phyloP scores from a whole-genome alignment of 345 rosid species.

The Heritiera fomes region DNA sequence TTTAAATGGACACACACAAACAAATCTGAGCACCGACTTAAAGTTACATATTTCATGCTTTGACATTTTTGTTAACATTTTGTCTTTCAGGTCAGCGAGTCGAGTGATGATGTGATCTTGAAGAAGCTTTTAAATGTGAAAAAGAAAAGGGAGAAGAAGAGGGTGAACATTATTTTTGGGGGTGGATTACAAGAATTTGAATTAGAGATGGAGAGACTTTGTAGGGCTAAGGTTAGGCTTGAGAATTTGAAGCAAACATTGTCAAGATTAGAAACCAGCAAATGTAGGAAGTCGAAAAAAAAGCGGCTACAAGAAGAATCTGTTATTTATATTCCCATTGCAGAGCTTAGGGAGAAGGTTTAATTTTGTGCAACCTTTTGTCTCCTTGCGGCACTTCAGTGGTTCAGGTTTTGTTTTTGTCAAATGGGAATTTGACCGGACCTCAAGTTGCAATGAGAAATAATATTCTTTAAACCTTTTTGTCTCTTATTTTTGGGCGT shows the following conservation, averaged over 20 bases:
- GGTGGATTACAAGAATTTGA: conserved; percentile 42
- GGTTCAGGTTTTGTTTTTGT: background rate
- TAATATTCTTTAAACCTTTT: background rate
- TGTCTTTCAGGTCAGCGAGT: conserved; percentile 42
- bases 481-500: background rate
- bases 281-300: conserved; percentile 42
- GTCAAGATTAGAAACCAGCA: conserved; percentile 35
- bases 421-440: background rate
- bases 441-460: background rate
- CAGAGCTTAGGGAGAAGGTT: conserved; percentile 60
- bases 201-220: conserved; percentile 66
- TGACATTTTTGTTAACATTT: conserved; percentile 2
- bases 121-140: conserved; percentile 51
- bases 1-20: background rate
- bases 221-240: conserved; percentile 55
- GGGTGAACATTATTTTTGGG: conserved; percentile 23
- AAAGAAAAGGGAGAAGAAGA: conserved; percentile 20
- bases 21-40: background rate
- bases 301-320: conserved; percentile 36
- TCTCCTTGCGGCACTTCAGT: background rate
- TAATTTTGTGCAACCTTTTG: conserved; percentile 23
- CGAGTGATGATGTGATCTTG: conserved; percentile 58
- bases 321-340: conserved; percentile 69
- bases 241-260: conserved; percentile 51
- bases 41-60: background rate